These are phyloP conservation scores for Fusarium sp. DNA, from an alignment of 2,329 filamentous ascomycete genomes.

Conservation along the genomic window DNA sequence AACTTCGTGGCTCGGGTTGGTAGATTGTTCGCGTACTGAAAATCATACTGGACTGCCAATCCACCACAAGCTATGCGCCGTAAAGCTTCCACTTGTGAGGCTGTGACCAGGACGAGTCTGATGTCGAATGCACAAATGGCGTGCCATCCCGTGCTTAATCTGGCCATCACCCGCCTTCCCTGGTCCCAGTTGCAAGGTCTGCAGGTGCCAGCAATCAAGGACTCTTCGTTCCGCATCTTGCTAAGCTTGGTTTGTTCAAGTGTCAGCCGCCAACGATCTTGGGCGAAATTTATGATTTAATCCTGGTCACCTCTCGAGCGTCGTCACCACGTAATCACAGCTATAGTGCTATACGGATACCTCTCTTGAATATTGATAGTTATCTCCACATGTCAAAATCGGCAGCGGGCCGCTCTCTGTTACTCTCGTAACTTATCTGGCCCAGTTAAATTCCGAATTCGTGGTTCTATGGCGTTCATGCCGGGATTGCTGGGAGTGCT, in stretches of 20 bases:
- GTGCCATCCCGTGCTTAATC: constrained; percentile 41
- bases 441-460: not conserved
- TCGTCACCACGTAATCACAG: not conserved
- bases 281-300: not conserved
- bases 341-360: too few relatives aligned
- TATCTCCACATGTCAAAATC: constrained; percentile 17
- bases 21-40: constrained; percentile 8
- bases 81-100: not conserved
- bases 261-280: not conserved
- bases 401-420: constrained; percentile 6
- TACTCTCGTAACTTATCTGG: not conserved
- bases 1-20: constrained; percentile 6
- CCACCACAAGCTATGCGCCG: not conserved
- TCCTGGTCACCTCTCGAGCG: not conserved
- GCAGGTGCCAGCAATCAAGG: constrained; percentile 33
- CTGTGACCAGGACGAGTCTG: constrained; percentile 4
- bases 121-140: constrained; percentile 42
- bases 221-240: not conserved
- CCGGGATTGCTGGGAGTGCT: not conserved
- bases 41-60: not conserved
- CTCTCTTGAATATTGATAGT: not conserved
- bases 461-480: not conserved
- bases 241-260: not conserved
- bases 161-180: constrained; percentile 38
- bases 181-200: constrained; percentile 41